Evolutionary conservation across 2,329 filamentous ascomycete species (phyloP).

Genomic region (Fonsecaea erecta): DNA sequence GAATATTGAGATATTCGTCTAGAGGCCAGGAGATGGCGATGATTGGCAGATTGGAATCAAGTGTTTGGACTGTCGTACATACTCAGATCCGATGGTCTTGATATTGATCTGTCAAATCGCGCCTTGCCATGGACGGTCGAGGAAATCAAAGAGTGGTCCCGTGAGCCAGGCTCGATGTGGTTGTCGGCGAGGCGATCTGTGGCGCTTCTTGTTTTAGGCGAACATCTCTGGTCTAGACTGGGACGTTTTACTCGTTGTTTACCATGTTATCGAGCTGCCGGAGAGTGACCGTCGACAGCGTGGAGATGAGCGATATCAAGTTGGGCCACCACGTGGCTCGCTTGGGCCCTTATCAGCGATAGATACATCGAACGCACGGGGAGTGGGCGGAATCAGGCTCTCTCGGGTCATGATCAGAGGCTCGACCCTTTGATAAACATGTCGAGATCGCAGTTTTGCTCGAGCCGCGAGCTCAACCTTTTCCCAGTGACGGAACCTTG

Average conservation of each 20-base stretch:
- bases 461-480: neutral
- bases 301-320: conserved; percentile 8
- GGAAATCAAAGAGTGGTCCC: neutral
- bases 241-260: neutral
- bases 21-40: neutral
- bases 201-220: neutral
- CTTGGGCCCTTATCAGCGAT: conserved; percentile 1
- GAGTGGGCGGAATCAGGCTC: neutral
- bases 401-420: neutral
- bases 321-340: neutral
- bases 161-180: neutral
- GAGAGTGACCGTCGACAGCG: conserved; percentile 1
- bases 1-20: neutral
- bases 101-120: neutral
- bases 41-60: neutral
- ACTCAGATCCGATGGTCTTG: neutral
- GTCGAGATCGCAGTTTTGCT: neutral
- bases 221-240: neutral
- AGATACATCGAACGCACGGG: neutral
- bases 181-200: neutral
- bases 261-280: conserved; percentile 1
- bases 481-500: neutral
- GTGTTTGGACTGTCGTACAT: neutral
- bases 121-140: neutral
- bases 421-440: conserved; percentile 1